phyloP scores from a whole-genome alignment of 148 eudicot genomes.

The Rhododendron simsii region DNA sequence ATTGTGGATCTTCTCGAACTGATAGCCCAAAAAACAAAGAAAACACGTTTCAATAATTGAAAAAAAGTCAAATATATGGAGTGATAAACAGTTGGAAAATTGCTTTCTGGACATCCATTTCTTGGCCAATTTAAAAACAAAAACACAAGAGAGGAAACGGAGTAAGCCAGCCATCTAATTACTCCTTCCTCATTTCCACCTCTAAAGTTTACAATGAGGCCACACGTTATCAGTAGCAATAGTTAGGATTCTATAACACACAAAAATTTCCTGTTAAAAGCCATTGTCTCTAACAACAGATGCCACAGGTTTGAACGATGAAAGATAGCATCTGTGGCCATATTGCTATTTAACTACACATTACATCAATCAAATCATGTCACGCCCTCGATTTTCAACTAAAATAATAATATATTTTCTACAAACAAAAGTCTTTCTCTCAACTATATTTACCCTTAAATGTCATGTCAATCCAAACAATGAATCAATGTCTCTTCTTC shows the following conservation, averaged over 20 bases:
- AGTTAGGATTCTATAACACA: no score
- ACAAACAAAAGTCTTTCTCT: no score
- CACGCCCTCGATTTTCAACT: no score
- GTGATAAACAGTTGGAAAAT: neutral
- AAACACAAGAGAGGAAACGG: neutral
- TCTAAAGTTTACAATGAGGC: no score
- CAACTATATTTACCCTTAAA: no score
- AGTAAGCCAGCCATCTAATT: neutral
- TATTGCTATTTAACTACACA: neutral
- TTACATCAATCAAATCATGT: neutral
- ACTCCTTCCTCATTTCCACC: no score
- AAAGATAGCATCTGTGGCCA: neutral
- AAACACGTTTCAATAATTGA: no score
- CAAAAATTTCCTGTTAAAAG: no score
- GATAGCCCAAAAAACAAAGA: neutral
- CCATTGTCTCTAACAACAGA: neutral
- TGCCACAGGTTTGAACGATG: neutral
- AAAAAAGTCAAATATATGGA: neutral
- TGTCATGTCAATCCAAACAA: no score
- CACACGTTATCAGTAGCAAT: no score
- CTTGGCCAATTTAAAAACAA: neutral
- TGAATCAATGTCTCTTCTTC: no score
- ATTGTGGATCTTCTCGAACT: constrained; percentile 23
- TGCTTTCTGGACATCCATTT: neutral
- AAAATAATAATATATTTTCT: no score